Evolutionary conservation across 495 filamentous ascomycete genomes (phyloP).

Genomic region (Neurospora sp.): DNA sequence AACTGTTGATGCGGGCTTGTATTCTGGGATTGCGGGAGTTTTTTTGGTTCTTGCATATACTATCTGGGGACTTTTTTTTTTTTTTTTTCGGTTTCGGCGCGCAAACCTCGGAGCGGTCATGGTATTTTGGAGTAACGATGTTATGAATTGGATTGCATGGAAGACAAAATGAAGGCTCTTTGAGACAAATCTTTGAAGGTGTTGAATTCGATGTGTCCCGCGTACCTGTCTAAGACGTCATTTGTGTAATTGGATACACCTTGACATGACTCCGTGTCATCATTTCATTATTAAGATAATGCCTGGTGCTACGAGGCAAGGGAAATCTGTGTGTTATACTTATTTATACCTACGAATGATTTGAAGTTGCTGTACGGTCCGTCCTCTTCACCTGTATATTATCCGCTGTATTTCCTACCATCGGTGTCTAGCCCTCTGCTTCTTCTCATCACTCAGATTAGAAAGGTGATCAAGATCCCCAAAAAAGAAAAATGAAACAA

Average conservation of each 20-base stretch:
- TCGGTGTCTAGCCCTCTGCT: too few relatives aligned
- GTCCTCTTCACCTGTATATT: too few relatives aligned
- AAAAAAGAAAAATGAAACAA: not conserved
- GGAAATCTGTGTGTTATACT: not conserved
- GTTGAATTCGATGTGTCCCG: not conserved
- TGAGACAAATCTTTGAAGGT: not conserved
- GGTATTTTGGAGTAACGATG: not conserved
- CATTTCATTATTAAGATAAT: too few relatives aligned
- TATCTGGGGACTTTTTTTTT: not conserved
- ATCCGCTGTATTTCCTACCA: too few relatives aligned
- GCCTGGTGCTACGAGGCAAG: not conserved
- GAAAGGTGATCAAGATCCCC: not conserved
- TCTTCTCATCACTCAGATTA: too few relatives aligned
- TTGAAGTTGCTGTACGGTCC: too few relatives aligned
- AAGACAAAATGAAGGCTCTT: not conserved
- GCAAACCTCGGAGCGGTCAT: not conserved
- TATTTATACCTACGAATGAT: not conserved
- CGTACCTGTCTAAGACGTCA: not conserved
- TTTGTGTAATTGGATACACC: not conserved
- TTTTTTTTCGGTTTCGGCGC: not conserved
- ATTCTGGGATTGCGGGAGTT: not conserved
- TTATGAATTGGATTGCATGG: not conserved
- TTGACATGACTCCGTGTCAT: not conserved
- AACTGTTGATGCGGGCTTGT: not conserved
- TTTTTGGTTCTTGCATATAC: not conserved